Percentiles rank a stretch among this genome's conserved stretches.
These are phyloP conservation scores for Maudiozyma turicensis DNA, from an alignment of 805 yeast genomes.

Conservation along the genomic window DNA sequence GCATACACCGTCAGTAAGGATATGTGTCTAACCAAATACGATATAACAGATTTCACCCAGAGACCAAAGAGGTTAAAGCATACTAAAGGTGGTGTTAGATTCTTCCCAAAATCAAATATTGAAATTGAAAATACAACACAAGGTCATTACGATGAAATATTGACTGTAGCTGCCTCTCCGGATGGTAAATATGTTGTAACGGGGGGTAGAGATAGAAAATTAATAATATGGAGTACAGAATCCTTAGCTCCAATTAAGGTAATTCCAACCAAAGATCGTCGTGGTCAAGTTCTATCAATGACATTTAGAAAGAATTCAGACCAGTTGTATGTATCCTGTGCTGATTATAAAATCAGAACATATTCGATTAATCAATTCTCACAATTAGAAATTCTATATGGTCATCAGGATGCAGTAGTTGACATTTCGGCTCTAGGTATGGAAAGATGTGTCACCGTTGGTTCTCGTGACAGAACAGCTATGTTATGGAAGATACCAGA, in stretches of 20 bases:
- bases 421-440: slow-evolving; percentile 73
- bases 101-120: slow-evolving; percentile 28
- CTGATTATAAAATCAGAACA: slow-evolving; percentile 82
- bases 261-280: slow-evolving; percentile 61
- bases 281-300: slow-evolving; percentile 63
- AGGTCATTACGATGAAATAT: slow-evolving; percentile 71
- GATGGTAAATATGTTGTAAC: slow-evolving; percentile 86
- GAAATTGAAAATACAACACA: slow-evolving; percentile 43
- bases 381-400: slow-evolving; percentile 83
- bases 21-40: slow-evolving; percentile 72
- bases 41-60: slow-evolving; percentile 40
- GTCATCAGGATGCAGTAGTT: slow-evolving; percentile 85
- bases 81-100: slow-evolving; percentile 49
- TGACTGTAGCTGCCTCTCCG: slow-evolving; percentile 72
- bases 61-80: slow-evolving; percentile 61
- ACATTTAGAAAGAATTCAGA: slow-evolving; percentile 73
- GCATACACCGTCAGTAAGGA: slow-evolving; percentile 80
- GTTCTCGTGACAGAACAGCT: slow-evolving; percentile 89
- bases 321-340: slow-evolving; percentile 86
- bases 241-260: slow-evolving; percentile 66
- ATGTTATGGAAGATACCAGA: slow-evolving; percentile 96
- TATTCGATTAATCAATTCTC: slow-evolving; percentile 78
- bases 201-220: slow-evolving; percentile 76
- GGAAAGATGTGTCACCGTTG: slow-evolving; percentile 94
- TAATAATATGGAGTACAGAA: slow-evolving; percentile 81